Percentiles rank a stretch among this genome's conserved stretches.
Conservation (phyloP, 306 rosid genomes). For the Prosopis cineraria region DNA sequence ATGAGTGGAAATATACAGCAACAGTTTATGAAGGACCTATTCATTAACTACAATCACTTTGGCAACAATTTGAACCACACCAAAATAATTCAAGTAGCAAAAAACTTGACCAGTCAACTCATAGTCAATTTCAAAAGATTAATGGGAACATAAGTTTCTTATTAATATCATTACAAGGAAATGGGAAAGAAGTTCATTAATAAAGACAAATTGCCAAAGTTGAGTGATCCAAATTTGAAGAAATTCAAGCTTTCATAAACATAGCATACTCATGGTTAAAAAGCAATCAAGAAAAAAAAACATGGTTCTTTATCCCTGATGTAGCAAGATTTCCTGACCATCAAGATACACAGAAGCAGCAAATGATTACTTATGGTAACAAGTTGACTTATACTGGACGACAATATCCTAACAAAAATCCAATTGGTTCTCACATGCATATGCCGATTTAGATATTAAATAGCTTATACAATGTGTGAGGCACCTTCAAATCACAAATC, state of each 20-base stretch:
- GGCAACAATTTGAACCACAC: not conserved
- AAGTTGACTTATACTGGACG: not conserved
- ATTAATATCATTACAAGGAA: not conserved
- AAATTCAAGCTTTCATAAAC: not conserved
- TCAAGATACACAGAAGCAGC: not conserved
- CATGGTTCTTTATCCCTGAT: not conserved
- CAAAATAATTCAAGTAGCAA: not conserved
- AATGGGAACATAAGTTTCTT: not conserved
- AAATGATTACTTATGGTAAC: not conserved
- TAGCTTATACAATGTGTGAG: not conserved
- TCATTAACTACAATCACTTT: not conserved
- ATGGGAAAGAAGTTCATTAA: not conserved
- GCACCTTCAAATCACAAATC: not conserved
- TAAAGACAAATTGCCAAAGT: not conserved
- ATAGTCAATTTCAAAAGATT: not conserved
- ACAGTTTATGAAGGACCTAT: not conserved
- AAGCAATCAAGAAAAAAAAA: not conserved
- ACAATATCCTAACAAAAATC: not conserved
- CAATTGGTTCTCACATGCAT: not conserved
- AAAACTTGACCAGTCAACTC: not conserved
- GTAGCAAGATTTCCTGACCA: not conserved
- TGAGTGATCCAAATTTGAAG: not conserved
- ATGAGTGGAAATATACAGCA: conserved; percentile 5
- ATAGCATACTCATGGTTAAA: not conserved
- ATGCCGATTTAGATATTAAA: not conserved